Conservation (phyloP, 2,329 filamentous ascomycete genomes). For the Stagonosporopsis rhizophila region DNA sequence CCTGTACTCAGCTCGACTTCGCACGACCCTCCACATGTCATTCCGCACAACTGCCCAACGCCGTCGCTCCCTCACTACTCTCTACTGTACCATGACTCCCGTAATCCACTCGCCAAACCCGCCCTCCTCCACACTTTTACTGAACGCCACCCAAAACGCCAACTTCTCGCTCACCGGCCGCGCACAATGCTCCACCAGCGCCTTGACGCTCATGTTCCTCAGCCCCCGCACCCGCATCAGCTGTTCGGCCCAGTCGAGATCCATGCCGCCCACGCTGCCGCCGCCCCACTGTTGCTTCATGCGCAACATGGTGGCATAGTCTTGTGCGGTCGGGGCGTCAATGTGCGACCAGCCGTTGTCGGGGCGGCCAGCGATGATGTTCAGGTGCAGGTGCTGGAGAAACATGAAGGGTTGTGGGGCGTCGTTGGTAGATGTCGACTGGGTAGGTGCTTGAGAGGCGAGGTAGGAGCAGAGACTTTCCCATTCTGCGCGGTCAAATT, state of each 20-base stretch:
- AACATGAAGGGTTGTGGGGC: conserved; percentile 8
- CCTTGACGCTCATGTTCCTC: conserved; percentile 59
- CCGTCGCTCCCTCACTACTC: neutral
- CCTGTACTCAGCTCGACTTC: neutral
- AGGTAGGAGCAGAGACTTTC: conserved; percentile 57
- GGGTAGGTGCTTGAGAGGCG: neutral
- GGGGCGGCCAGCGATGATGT: conserved; percentile 63
- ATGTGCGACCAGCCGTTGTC: conserved; percentile 59
- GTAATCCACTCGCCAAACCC: conserved; percentile 63
- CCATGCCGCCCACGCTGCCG: conserved; percentile 32
- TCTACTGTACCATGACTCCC: conserved; percentile 37
- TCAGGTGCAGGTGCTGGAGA: conserved; percentile 49
- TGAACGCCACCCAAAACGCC: conserved; percentile 67
- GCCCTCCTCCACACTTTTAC: conserved; percentile 62
- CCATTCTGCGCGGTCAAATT: conserved; percentile 66
- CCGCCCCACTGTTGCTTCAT: conserved; percentile 39
- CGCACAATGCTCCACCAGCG: conserved; percentile 63
- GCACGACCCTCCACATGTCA: no score
- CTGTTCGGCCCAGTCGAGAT: conserved; percentile 65
- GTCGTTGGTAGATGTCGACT: neutral
- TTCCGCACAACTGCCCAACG: neutral
- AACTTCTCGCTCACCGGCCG: conserved; percentile 61
- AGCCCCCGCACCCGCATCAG: conserved; percentile 60
- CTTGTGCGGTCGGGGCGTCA: conserved; percentile 24
- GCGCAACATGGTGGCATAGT: conserved; percentile 36